A percentile compares a stretch with the other conserved stretches of the same genome.
These are phyloP conservation scores for Leavenworthia alabamica DNA, from an alignment of 345 rosid species.

Conservation along the genomic window DNA sequence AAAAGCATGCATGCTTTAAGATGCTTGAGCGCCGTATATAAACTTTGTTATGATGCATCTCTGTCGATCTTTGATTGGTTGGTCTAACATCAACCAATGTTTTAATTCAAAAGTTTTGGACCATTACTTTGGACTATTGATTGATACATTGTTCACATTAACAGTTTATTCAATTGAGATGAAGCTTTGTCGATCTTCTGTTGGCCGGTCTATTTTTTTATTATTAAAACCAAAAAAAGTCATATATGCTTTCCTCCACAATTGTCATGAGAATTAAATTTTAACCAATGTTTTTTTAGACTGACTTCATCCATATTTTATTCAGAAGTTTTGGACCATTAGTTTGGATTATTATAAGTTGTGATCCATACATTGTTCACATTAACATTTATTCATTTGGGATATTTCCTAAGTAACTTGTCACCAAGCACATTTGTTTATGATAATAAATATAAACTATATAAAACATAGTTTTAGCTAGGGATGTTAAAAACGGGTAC, in stretches of 20 bases:
- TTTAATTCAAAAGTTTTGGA: too few relatives aligned
- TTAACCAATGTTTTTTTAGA: not conserved
- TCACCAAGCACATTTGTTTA: not conserved
- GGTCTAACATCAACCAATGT: too few relatives aligned
- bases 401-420: not conserved
- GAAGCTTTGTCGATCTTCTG: slow-evolving; percentile 23
- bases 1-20: slow-evolving; percentile 31
- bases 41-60: slow-evolving; percentile 15
- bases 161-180: too few relatives aligned
- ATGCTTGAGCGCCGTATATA: slow-evolving; percentile 31
- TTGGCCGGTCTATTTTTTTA: slow-evolving; percentile 10
- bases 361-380: not conserved
- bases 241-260: not conserved
- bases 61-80: slow-evolving; percentile 26
- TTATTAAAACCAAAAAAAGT: not conserved
- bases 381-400: not conserved
- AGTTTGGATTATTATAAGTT: slow-evolving; percentile 1
- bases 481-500: too few relatives aligned
- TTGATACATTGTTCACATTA: too few relatives aligned
- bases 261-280: not conserved
- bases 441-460: not conserved
- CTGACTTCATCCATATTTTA: slow-evolving; percentile 1
- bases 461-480: too few relatives aligned
- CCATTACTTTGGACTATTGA: too few relatives aligned
- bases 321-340: slow-evolving; percentile 8